Percentiles rank a stretch among this genome's conserved stretches.
Conservation (phyloP, 306 rosid species). For the Casuarina glauca region DNA sequence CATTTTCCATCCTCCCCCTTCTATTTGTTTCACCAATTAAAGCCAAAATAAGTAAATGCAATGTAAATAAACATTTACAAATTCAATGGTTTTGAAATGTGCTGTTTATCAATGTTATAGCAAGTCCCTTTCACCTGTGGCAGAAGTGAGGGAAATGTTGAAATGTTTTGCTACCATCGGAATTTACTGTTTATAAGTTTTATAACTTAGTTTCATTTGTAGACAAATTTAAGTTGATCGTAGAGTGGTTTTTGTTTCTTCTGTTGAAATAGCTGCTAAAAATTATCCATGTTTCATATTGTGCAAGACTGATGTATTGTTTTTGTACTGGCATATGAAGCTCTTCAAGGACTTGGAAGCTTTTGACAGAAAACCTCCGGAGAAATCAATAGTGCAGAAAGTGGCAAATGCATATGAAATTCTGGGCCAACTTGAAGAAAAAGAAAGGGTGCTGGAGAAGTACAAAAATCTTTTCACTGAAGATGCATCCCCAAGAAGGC, state of each 20-base stretch:
- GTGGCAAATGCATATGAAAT: conserved; percentile 82
- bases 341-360: conserved; percentile 89
- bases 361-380: conserved; percentile 84
- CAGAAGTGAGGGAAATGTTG: not conserved
- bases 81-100: not conserved
- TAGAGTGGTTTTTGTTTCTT: conserved; percentile 4
- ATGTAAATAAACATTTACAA: not conserved
- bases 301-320: conserved; percentile 23
- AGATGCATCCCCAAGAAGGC: conserved; percentile 35
- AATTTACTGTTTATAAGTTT: not conserved
- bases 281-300: conserved; percentile 1
- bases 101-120: not conserved
- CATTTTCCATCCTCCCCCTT: not conserved
- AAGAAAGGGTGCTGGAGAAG: conserved; percentile 69
- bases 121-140: not conserved
- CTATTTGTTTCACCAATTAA: not conserved
- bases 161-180: conserved; percentile 8
- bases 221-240: not conserved
- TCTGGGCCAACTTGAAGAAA: conserved; percentile 61
- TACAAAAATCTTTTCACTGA: conserved; percentile 52
- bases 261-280: not conserved
- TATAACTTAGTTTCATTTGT: not conserved
- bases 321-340: conserved; percentile 43
- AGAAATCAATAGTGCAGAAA: conserved; percentile 63
- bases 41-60: not conserved